A percentile compares a stretch with the other conserved stretches of the same genome.
Conservation (phyloP, 2,329 filamentous ascomycete species). For the Ramichloridium luteum region DNA sequence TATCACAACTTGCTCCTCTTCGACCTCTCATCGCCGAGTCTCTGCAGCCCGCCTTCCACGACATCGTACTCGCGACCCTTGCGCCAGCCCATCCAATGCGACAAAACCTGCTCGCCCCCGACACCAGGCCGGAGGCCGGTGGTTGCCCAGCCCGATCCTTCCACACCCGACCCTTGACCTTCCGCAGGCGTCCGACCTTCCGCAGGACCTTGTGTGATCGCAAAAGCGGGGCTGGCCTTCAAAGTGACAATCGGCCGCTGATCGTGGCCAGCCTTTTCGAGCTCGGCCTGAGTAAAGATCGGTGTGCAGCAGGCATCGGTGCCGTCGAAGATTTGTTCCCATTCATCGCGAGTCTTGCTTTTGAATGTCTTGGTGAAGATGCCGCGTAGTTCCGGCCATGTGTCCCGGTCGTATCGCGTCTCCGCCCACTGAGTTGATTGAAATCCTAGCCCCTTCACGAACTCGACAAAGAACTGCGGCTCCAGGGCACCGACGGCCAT, state of each 20-base stretch:
- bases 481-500: slow-evolving; percentile 84
- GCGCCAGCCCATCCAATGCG: slow-evolving; percentile 66
- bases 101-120: slow-evolving; percentile 58
- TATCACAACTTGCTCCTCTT: too few relatives aligned
- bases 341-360: slow-evolving; percentile 58
- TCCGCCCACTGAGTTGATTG: slow-evolving; percentile 30
- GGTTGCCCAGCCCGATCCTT: slow-evolving; percentile 56
- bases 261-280: slow-evolving; percentile 53
- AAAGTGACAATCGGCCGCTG: slow-evolving; percentile 61
- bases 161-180: slow-evolving; percentile 53
- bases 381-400: slow-evolving; percentile 55
- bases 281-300: slow-evolving; percentile 62
- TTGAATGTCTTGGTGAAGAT: slow-evolving; percentile 55
- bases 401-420: slow-evolving; percentile 45
- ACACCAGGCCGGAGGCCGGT: slow-evolving; percentile 50
- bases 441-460: slow-evolving; percentile 58
- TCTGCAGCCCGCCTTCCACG: slow-evolving; percentile 47
- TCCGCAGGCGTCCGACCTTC: slow-evolving; percentile 27
- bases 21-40: too few relatives aligned
- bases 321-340: slow-evolving; percentile 77
- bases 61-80: slow-evolving; percentile 60
- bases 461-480: slow-evolving; percentile 63
- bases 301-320: slow-evolving; percentile 91
- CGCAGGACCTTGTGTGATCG: slow-evolving; percentile 41
- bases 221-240: slow-evolving; percentile 54